Base-by-base conservation (phyloP, 78 protist genomes). In the Protostelium mycophagum region DNA sequence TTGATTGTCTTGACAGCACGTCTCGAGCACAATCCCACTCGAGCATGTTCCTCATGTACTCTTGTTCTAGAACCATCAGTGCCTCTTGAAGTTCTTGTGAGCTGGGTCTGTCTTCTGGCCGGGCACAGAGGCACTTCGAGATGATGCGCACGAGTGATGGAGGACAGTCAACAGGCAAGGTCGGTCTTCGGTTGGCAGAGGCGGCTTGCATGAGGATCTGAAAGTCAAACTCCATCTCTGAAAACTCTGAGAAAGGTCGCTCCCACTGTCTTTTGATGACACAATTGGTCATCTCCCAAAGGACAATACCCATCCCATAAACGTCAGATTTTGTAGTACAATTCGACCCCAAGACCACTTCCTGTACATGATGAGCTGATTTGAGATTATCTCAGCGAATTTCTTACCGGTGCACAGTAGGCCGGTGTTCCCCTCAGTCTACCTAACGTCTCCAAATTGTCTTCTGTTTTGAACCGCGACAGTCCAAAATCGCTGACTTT, bases 401-500 rank as follows among this genome's bases (percentile, higher is more conserved):
- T n/a, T n/a, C 73, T 25, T 51, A 51, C 73, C 73, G 94, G 94
- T 34, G 94, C 94, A 35, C 91, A 88, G 85, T 92, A 92, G 0
- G 63, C 90, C 87, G 90, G 51, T 0, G 94, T 92, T 1, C 94
- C 94, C 25, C 87, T 73, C 0, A 92, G 73, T 28, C 84, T 87
- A 10, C 85, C 28, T 63, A 73, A 85, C 0, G 94, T 92, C 35
- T 92, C 92, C 0, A 92, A 16, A 51, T 51, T 38, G 10, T 92
- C 94, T 0, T 88, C 87, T 1, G 91, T 88, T 34, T 92, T 92
- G 0, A 51, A 51, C 31, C 73, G 73, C 16, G 94, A 89, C 10
- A 92, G 85, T 16, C 94, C 94, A 36, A 92, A 89, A 83, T 92
- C 94, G 0, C 91, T 90, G 28, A 92, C 91, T 35, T 92, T 92